These are phyloP conservation scores for Amanita thiersii DNA, from an alignment of 768 basidiomycete genomes.

Conservation along the genomic window DNA sequence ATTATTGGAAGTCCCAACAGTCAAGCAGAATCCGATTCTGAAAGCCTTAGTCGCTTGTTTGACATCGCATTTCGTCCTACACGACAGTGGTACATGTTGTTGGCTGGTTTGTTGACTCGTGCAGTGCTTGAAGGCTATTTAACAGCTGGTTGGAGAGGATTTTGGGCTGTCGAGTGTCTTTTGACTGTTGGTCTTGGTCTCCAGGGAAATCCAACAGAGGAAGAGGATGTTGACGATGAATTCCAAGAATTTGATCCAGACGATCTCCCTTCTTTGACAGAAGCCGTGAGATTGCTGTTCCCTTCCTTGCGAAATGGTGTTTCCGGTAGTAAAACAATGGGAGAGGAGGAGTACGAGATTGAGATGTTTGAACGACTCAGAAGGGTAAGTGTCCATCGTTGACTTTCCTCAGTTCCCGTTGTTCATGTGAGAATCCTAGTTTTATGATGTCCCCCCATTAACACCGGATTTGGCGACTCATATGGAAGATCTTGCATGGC, in stretches of 20 bases:
- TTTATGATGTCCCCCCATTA: constrained; percentile 64
- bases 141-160: constrained; percentile 72
- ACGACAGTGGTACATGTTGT: constrained; percentile 74
- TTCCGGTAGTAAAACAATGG: constrained; percentile 28
- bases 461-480: constrained; percentile 73
- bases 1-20: not conserved
- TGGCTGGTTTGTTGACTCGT: constrained; percentile 71
- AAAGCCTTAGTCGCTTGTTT: constrained; percentile 20
- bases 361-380: constrained; percentile 71
- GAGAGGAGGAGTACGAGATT: constrained; percentile 63
- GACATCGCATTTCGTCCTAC: constrained; percentile 58
- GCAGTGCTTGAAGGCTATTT: constrained; percentile 83
- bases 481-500: constrained; percentile 72
- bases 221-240: constrained; percentile 10
- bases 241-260: constrained; percentile 58
- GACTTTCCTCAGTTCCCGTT: not conserved
- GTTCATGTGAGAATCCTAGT: constrained; percentile 31
- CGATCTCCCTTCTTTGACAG: constrained; percentile 58
- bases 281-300: constrained; percentile 65
- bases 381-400: constrained; percentile 38
- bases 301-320: constrained; percentile 36
- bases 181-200: constrained; percentile 64
- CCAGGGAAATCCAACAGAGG: constrained; percentile 13
- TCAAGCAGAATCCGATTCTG: constrained; percentile 14
- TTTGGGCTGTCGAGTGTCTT: constrained; percentile 60